These are phyloP conservation scores for Candida ulmi DNA, from an alignment of 805 yeast species.

Conservation along the genomic window DNA sequence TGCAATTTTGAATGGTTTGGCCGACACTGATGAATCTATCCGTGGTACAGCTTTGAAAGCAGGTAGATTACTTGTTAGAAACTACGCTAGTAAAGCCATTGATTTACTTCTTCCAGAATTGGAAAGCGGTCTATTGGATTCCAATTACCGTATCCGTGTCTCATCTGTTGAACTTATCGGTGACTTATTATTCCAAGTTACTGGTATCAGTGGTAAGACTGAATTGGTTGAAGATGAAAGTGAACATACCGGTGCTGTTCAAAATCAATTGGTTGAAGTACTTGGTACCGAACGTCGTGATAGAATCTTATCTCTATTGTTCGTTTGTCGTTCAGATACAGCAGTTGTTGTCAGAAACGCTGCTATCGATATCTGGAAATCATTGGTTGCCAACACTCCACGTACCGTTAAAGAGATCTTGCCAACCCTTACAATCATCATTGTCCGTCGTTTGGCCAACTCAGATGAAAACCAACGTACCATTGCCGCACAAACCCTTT, in stretches of 20 bases:
- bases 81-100: slow-evolving; percentile 88
- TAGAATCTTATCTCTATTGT: slow-evolving; percentile 76
- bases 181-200: slow-evolving; percentile 87
- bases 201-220: slow-evolving; percentile 79
- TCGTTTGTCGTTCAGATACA: slow-evolving; percentile 90
- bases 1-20: slow-evolving; percentile 87
- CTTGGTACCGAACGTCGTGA: slow-evolving; percentile 89
- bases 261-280: slow-evolving; percentile 62
- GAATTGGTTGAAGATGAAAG: slow-evolving; percentile 56
- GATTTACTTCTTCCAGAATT: slow-evolving; percentile 91
- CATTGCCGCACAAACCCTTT: slow-evolving; percentile 89
- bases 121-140: slow-evolving; percentile 81
- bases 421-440: slow-evolving; percentile 73
- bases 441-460: slow-evolving; percentile 82
- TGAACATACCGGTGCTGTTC: slow-evolving; percentile 45
- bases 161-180: slow-evolving; percentile 95
- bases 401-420: slow-evolving; percentile 87
- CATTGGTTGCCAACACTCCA: slow-evolving; percentile 93
- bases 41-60: slow-evolving; percentile 88
- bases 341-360: slow-evolving; percentile 84
- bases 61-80: slow-evolving; percentile 85
- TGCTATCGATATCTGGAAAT: slow-evolving; percentile 94
- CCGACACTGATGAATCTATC: slow-evolving; percentile 81
- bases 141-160: slow-evolving; percentile 79
- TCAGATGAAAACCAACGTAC: slow-evolving; percentile 70